Evolutionary conservation across 176 grass and related monocot species (phyloP).

Genomic region (Dactylis glomerata): DNA sequence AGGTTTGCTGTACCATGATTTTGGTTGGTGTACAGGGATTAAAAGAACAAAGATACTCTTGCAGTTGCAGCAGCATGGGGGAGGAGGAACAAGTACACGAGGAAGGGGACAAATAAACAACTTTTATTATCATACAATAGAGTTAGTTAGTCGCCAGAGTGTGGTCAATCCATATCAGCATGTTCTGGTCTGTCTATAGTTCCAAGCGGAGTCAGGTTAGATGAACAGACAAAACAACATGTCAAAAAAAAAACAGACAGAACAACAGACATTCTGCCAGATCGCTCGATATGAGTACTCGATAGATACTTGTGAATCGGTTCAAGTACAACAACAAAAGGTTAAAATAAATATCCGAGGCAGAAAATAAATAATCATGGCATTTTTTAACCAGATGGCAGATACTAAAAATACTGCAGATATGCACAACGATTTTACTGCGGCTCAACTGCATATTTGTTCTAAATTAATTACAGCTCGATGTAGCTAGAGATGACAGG

Average conservation of each 20-base stretch:
- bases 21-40: background rate
- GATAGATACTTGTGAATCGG: background rate
- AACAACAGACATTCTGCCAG: slow-evolving; percentile 18
- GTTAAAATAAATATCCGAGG: background rate
- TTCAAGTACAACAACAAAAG: background rate
- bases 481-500: background rate
- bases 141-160: background rate
- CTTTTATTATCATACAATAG: background rate
- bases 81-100: slow-evolving; percentile 31
- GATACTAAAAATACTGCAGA: background rate
- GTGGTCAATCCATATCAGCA: background rate
- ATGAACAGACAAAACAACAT: slow-evolving; percentile 13
- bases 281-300: background rate
- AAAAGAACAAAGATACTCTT: slow-evolving; percentile 50
- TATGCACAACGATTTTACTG: background rate
- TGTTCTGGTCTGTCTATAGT: slow-evolving; percentile 10
- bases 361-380: background rate
- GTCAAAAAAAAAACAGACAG: too few species aligned
- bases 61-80: slow-evolving; percentile 34
- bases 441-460: background rate
- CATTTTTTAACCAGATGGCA: background rate
- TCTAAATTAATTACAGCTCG: background rate
- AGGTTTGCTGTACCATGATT: background rate
- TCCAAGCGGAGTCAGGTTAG: background rate
- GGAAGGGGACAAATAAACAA: slow-evolving; percentile 27